These are phyloP conservation scores for Fusarium nanum DNA, from an alignment of 2,329 filamentous ascomycete genomes.

Conservation along the genomic window DNA sequence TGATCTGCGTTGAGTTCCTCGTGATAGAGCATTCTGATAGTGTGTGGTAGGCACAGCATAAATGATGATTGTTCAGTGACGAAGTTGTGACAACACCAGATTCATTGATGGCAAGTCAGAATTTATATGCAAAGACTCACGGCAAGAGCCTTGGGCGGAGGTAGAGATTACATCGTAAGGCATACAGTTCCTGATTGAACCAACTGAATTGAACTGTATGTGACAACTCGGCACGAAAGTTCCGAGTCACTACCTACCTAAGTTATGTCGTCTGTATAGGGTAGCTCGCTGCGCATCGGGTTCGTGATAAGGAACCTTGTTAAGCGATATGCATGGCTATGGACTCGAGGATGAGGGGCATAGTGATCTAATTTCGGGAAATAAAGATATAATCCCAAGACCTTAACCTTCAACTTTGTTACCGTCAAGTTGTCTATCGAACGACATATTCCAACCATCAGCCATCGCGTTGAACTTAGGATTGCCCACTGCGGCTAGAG, in stretches of 20 bases:
- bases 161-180: no score
- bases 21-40: not conserved
- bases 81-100: no score
- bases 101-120: no score
- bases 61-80: no score
- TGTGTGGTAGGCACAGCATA: no score
- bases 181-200: not conserved
- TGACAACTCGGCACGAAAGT: not conserved
- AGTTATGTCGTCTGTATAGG: not conserved
- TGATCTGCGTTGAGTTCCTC: constrained; percentile 3
- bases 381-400: not conserved
- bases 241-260: not conserved
- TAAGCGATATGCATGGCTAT: not conserved
- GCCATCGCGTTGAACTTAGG: not conserved
- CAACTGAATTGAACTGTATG: not conserved
- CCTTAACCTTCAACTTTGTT: not conserved
- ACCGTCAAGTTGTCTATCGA: not conserved
- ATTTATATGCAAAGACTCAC: no score
- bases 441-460: constrained; percentile 10
- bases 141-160: not conserved
- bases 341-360: not conserved
- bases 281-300: not conserved
- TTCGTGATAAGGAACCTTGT: not conserved
- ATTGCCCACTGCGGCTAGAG: not conserved
- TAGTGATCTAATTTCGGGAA: no score